Conservation (phyloP, 331 rosid species). For the Pyrus hybrid region DNA sequence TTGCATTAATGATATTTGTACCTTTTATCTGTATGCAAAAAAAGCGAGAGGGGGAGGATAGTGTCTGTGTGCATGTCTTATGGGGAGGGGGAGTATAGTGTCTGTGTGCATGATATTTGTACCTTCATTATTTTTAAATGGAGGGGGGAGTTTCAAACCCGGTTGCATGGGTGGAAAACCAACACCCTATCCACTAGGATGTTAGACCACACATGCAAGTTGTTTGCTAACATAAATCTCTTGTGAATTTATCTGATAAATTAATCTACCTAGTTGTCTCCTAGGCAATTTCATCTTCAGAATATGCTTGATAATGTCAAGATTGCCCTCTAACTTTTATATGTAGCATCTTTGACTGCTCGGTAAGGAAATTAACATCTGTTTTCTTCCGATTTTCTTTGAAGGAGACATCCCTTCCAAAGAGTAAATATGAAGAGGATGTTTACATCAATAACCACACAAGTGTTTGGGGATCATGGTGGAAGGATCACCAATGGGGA, state of each 20-base stretch:
- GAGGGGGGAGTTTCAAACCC: too few species aligned
- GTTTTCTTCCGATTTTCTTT: background rate
- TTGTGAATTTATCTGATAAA: background rate
- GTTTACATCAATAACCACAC: constrained; percentile 35
- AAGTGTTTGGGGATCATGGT: constrained; percentile 44
- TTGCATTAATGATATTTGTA: background rate
- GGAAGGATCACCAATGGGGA: constrained; percentile 54
- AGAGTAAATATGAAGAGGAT: constrained; percentile 37
- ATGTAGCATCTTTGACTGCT: background rate
- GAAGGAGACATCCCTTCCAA: constrained; percentile 25
- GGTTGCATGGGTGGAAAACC: too few species aligned
- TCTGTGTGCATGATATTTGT: too few species aligned
- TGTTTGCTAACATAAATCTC: background rate
- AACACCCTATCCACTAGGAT: too few species aligned
- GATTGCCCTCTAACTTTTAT: background rate
- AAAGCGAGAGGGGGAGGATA: background rate
- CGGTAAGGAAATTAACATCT: background rate
- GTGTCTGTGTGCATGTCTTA: background rate
- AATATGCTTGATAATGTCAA: background rate
- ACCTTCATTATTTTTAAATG: too few species aligned
- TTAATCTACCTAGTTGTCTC: background rate
- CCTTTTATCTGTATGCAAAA: background rate
- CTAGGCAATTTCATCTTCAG: background rate
- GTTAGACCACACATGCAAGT: too few species aligned
- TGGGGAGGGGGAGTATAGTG: too few species aligned